These are phyloP conservation scores for Penicillium italicum DNA, from an alignment of 2,329 filamentous ascomycete genomes.

Conservation along the genomic window DNA sequence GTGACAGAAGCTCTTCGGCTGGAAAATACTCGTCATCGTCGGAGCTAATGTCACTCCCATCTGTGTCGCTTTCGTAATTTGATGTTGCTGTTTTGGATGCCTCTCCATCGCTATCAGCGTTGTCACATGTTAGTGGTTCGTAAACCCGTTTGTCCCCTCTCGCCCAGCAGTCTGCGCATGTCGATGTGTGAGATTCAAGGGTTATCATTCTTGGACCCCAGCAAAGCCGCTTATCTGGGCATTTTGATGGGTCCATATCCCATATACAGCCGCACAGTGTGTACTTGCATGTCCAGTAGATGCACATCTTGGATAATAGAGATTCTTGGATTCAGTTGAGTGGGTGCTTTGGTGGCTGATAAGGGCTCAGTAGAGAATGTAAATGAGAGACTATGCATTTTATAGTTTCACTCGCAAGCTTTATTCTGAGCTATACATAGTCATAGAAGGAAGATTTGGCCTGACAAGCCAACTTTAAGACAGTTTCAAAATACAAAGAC, in stretches of 20 bases:
- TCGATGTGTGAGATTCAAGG: conserved; percentile 8
- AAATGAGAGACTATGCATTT: neutral
- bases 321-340: neutral
- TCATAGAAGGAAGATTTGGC: neutral
- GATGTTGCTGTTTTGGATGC: neutral
- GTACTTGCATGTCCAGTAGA: conserved; percentile 16
- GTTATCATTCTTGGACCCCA: conserved; percentile 8
- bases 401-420: neutral
- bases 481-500: neutral
- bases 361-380: no score
- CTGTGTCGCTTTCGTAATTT: neutral
- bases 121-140: neutral
- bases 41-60: neutral
- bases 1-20: neutral
- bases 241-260: conserved; percentile 10
- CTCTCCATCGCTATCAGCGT: neutral
- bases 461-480: no score
- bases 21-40: neutral
- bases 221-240: conserved; percentile 2
- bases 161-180: conserved; percentile 19
- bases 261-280: conserved; percentile 26
- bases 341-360: neutral
- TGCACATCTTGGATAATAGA: conserved; percentile 16
- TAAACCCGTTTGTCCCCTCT: conserved; percentile 5
- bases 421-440: neutral